phyloP scores from a whole-genome alignment of 331 rosid species.

The Rhamnella rubrinervis region DNA sequence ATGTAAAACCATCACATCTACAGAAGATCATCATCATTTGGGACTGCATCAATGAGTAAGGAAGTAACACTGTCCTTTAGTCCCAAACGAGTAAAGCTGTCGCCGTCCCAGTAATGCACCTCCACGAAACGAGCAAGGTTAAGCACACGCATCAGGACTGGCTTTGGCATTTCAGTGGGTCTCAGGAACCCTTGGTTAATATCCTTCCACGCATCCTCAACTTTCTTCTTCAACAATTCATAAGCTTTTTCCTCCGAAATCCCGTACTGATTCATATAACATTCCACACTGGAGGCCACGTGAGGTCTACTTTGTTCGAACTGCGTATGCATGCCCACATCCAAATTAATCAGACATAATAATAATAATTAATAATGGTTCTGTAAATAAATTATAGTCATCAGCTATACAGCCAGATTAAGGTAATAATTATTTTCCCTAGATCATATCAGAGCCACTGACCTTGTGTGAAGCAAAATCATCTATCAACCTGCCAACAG shows the following conservation, averaged over 20 bases:
- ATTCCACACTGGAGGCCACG: neutral
- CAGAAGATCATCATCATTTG: too few species aligned
- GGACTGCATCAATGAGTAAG: neutral
- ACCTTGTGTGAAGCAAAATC: slow-evolving; percentile 1
- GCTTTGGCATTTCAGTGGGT: neutral
- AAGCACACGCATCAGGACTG: neutral
- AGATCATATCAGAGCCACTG: too few species aligned
- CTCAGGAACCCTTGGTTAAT: neutral
- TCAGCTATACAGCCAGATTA: too few species aligned
- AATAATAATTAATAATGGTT: too few species aligned
- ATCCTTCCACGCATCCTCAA: neutral
- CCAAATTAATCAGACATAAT: neutral
- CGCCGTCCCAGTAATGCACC: neutral
- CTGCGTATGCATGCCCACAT: neutral
- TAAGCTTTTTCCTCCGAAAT: neutral
- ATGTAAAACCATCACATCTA: too few species aligned
- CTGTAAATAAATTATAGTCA: too few species aligned
- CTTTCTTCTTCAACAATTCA: neutral
- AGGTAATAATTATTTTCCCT: too few species aligned
- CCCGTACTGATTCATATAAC: neutral
- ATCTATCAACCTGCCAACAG: neutral
- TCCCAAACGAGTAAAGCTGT: neutral
- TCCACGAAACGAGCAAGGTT: neutral
- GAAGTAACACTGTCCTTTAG: neutral
- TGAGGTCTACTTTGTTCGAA: neutral